Base-by-base conservation (phyloP, 208 protist genomes). In the Acanthamoeba triangularis region DNA sequence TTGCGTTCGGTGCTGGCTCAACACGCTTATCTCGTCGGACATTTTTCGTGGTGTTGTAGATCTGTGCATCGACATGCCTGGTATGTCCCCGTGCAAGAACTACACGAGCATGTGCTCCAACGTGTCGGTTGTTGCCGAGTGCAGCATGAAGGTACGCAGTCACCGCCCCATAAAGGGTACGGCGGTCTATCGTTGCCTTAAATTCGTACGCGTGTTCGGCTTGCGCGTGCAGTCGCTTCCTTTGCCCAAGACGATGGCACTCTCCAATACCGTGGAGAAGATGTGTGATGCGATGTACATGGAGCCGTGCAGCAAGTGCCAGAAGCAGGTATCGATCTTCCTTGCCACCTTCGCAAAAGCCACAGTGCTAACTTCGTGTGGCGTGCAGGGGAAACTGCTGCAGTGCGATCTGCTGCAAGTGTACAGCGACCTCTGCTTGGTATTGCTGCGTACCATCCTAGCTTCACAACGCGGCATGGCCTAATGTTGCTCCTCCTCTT, bases 221-320 rank as follows among this genome's bases (percentile, higher is more conserved):
- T 1, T 25, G n/a, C n/a, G 61, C n/a, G n/a, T 25, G n/a, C 41
- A 63, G n/a, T 23, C 7, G 47, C 93, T 56, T 6, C 11, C 35
- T 54, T 25, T 94, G 28, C 54, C 37, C 49, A 91, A 93, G 3
- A 95, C 67, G 7, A 91, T 30, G 47, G 16, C 33, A 30, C 20
- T 91, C 2, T 44, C 52, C 6, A 18, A 41, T 23, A 23, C n/a
- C 3, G 59, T 95, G 14, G 54, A 94, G 30, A 65, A 67, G 47
- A 93, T 96, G 20, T 96, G 95, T 25, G 41, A 13, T 0, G 63
- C 56, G 7, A 96, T 96, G 95, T 30, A 28, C 41, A 96, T 96
- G 95, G 47, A 85, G 25, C 54, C 23, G 10, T 96, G 95, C 35
- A 10, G 33, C 41, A 44, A 95, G 49, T 96, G 95, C n/a, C 2